phyloP scores from a whole-genome alignment of 768 basidiomycete genomes.

The Mycena latifolia region DNA sequence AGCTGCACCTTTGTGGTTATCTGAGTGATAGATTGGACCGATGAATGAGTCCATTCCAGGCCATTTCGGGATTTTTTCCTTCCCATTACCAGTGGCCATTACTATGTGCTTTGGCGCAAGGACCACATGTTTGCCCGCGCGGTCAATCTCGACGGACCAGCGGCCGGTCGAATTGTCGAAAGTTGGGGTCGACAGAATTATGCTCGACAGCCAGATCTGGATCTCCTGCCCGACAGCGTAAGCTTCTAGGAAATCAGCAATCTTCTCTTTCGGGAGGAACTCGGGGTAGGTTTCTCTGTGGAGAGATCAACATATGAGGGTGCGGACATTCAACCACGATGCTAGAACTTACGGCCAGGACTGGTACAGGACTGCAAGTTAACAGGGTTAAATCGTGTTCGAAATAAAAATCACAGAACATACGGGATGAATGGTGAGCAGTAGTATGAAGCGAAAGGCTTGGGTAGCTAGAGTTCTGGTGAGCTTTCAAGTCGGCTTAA shows the following conservation, averaged over 20 bases:
- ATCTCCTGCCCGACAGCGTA: conserved; percentile 28
- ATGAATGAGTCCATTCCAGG: conserved; percentile 25
- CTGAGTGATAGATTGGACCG: conserved; percentile 29
- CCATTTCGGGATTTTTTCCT: conserved; percentile 14
- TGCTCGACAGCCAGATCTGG: conserved; percentile 24
- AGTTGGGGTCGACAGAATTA: conserved; percentile 1
- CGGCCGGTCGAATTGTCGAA: conserved; percentile 9
- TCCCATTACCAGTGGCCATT: conserved; percentile 16
- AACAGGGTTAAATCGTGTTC: too few relatives aligned
- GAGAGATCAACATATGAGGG: neutral
- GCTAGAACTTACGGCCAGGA: too few relatives aligned
- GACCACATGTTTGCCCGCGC: neutral
- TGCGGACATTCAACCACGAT: conserved; percentile 48
- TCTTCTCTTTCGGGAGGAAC: too few relatives aligned
- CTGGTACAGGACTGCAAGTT: too few relatives aligned
- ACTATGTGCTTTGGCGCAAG: conserved; percentile 25
- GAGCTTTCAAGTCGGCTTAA: too few relatives aligned
- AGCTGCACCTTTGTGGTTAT: conserved; percentile 25
- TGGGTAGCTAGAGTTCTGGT: too few relatives aligned
- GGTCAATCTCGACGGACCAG: too few relatives aligned
- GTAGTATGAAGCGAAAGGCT: too few relatives aligned
- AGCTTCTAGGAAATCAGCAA: conserved; percentile 30
- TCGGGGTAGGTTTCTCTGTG: conserved; percentile 21
- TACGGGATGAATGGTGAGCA: too few relatives aligned
- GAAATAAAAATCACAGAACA: too few relatives aligned